These are phyloP conservation scores for Xylaria telfairii DNA, from an alignment of 495 filamentous ascomycete genomes.

Conservation along the genomic window DNA sequence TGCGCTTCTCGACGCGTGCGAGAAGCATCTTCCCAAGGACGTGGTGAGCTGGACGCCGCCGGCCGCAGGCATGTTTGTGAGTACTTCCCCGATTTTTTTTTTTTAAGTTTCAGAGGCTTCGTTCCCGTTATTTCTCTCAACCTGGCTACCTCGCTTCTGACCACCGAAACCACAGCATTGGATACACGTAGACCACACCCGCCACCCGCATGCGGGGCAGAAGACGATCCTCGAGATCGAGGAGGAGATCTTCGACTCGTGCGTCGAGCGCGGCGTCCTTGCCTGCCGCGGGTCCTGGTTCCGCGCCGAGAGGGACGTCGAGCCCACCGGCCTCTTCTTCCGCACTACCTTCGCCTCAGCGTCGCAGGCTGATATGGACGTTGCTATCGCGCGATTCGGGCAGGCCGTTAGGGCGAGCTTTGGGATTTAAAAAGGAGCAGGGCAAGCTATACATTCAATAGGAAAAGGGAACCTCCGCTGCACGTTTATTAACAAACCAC, in stretches of 20 bases:
- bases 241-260: conserved; percentile 78
- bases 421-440: conserved; percentile 35
- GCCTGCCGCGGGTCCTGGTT: conserved; percentile 90
- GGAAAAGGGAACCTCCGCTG: too few relatives aligned
- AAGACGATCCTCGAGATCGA: conserved; percentile 74
- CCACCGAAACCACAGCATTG: conserved; percentile 63
- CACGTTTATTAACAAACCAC: not conserved
- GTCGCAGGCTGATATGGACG: conserved; percentile 71
- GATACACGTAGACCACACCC: conserved; percentile 76
- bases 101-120: not conserved
- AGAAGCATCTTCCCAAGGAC: conserved; percentile 75
- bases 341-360: conserved; percentile 88
- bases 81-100: conserved; percentile 39
- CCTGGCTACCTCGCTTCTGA: not conserved
- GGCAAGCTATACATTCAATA: too few relatives aligned
- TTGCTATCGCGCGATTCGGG: conserved; percentile 80
- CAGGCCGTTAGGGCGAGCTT: conserved; percentile 72
- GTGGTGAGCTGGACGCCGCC: conserved; percentile 85
- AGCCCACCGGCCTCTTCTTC: conserved; percentile 71
- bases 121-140: not conserved
- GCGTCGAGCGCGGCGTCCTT: conserved; percentile 74
- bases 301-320: conserved; percentile 61
- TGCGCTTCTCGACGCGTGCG: conserved; percentile 80
- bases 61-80: conserved; percentile 95
- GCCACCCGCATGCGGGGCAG: conserved; percentile 68